phyloP scores from a whole-genome alignment of 495 filamentous ascomycete genomes.

The Penicillium argentinense region DNA sequence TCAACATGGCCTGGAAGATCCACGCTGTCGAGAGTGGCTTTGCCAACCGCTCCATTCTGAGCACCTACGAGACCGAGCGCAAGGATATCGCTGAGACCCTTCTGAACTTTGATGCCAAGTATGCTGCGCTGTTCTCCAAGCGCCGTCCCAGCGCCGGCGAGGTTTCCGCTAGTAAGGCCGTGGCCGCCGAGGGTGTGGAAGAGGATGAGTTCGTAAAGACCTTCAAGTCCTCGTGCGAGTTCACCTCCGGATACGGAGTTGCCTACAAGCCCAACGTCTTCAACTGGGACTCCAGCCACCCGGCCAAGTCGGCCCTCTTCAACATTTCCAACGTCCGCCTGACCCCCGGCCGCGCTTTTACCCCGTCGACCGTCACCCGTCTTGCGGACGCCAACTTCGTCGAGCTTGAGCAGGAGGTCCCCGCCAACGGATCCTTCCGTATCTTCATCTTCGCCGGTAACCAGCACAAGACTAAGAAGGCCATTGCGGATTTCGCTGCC shows the following conservation, averaged over 20 bases:
- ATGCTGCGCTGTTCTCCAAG: conserved; percentile 62
- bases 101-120: conserved; percentile 70
- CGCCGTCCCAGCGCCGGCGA: conserved; percentile 59
- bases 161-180: conserved; percentile 45
- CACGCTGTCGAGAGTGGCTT: conserved; percentile 63
- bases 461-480: conserved; percentile 55
- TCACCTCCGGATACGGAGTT: conserved; percentile 66
- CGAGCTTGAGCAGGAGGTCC: conserved; percentile 84
- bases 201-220: conserved; percentile 64
- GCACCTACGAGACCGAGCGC: conserved; percentile 72
- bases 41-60: conserved; percentile 58
- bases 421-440: conserved; percentile 82
- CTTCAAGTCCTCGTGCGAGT: conserved; percentile 65
- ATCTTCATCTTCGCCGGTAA: conserved; percentile 81
- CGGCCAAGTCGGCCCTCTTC: conserved; percentile 68
- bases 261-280: conserved; percentile 60
- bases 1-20: conserved; percentile 84
- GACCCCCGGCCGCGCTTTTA: conserved; percentile 68
- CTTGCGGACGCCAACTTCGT: conserved; percentile 84
- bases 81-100: conserved; percentile 67
- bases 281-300: conserved; percentile 73
- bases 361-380: conserved; percentile 74
- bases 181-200: conserved; percentile 29
- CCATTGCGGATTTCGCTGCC: conserved; percentile 66
- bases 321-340: conserved; percentile 60